phyloP scores from a whole-genome alignment of 345 rosid species.

The Citrus medica region DNA sequence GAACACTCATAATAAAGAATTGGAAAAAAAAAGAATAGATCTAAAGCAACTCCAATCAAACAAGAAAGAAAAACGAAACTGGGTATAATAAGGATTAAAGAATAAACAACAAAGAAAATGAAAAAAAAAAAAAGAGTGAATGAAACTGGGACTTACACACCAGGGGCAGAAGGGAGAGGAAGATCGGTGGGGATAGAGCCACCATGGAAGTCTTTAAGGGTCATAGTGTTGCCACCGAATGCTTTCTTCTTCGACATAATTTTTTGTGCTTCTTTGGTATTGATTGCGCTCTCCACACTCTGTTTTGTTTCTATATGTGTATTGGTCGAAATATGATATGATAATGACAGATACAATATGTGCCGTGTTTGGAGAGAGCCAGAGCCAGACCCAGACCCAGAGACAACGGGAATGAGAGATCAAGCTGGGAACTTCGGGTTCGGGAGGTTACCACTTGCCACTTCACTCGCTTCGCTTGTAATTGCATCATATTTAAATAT shows the following conservation, averaged over 20 bases:
- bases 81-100: not conserved
- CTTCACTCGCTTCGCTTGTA: not conserved
- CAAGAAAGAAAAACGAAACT: not conserved
- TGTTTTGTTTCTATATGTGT: not conserved
- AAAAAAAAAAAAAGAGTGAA: not conserved
- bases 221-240: conserved; percentile 66
- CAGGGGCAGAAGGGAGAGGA: conserved; percentile 90
- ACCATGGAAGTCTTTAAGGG: conserved; percentile 91
- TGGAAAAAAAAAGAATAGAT: conserved; percentile 8
- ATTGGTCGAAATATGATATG: not conserved
- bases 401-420: not conserved
- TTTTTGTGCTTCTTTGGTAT: not conserved
- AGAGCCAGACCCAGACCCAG: too few relatives aligned
- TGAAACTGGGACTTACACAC: conserved; percentile 53
- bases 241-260: conserved; percentile 90
- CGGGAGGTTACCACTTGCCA: not conserved
- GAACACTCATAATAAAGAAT: not conserved
- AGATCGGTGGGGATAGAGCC: conserved; percentile 87
- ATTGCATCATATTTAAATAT: not conserved
- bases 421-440: not conserved
- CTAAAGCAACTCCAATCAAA: conserved; percentile 12
- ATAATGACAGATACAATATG: not conserved
- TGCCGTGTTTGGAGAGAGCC: not conserved
- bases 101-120: not conserved
- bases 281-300: not conserved